These are phyloP conservation scores for Paxillus involutus DNA, from an alignment of 768 basidiomycete species.

Conservation along the genomic window DNA sequence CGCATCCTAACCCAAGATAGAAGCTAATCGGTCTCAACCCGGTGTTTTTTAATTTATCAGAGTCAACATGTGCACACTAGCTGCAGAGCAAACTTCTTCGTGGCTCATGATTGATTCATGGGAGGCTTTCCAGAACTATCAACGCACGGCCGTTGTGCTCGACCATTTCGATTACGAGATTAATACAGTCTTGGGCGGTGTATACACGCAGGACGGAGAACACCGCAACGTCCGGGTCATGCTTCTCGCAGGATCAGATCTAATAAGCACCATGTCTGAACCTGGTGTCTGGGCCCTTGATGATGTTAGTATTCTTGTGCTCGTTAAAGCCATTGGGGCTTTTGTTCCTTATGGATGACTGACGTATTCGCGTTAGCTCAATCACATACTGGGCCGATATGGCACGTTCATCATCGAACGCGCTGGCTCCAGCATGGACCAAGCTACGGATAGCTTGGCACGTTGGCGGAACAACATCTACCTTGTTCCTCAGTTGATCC, in stretches of 20 bases:
- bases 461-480: constrained; percentile 84
- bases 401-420: constrained; percentile 95
- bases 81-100: constrained; percentile 83
- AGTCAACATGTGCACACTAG: constrained; percentile 85
- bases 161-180: constrained; percentile 97
- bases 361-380: constrained; percentile 56
- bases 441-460: constrained; percentile 72
- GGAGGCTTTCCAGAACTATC: constrained; percentile 95
- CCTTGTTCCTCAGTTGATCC: constrained; percentile 90
- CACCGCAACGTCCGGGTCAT: constrained; percentile 78
- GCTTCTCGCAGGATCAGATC: constrained; percentile 96
- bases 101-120: constrained; percentile 99
- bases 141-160: constrained; percentile 94
- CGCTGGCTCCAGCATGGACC: constrained; percentile 89
- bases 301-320: constrained; percentile 64
- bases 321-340: not conserved
- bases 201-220: constrained; percentile 71
- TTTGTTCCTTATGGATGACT: constrained; percentile 12
- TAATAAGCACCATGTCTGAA: constrained; percentile 97
- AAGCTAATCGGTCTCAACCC: constrained; percentile 15
- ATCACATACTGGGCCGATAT: constrained; percentile 94
- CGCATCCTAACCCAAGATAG: constrained; percentile 5
- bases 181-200: constrained; percentile 82
- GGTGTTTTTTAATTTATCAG: constrained; percentile 41
- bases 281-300: constrained; percentile 96